These are phyloP conservation scores for Solanum lignicaule DNA, from an alignment of 257 asterid genomes.

Conservation along the genomic window DNA sequence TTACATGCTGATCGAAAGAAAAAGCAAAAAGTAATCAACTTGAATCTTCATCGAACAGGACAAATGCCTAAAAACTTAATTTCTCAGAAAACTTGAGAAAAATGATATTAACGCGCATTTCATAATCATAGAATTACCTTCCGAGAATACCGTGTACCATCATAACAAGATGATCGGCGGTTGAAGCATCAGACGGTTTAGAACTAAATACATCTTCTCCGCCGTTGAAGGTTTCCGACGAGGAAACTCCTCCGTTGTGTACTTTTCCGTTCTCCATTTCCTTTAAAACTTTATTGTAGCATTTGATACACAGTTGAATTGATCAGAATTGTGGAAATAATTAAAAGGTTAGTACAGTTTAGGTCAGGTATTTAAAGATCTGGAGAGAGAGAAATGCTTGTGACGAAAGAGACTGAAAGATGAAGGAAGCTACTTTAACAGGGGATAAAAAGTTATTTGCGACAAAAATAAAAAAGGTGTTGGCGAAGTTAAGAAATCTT, in stretches of 20 bases:
- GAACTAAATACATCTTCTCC: conserved; percentile 66
- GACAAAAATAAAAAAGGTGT: not conserved
- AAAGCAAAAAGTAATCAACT: not conserved
- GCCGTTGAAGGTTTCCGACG: conserved; percentile 48
- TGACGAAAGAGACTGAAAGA: not conserved
- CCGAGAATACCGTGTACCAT: conserved; percentile 99
- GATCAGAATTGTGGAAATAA: not conserved
- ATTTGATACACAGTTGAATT: not conserved
- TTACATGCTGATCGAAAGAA: not conserved
- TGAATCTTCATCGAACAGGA: not conserved
- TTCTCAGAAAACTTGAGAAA: not conserved
- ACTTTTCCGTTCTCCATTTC: conserved; percentile 33
- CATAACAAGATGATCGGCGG: conserved; percentile 92
- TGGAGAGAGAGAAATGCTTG: not conserved
- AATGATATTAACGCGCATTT: not conserved
- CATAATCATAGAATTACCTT: conserved; percentile 34
- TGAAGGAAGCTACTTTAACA: not conserved
- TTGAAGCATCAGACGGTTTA: conserved; percentile 40
- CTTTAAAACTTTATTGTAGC: not conserved
- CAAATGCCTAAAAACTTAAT: not conserved
- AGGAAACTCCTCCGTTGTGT: conserved; percentile 31
- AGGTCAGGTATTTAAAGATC: not conserved
- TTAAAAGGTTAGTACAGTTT: not conserved
- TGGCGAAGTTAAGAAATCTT: not conserved
- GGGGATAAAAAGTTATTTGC: not conserved